Evolutionary conservation across 2,329 filamentous ascomycete genomes (phyloP).

Genomic region (Fusarium setosum): DNA sequence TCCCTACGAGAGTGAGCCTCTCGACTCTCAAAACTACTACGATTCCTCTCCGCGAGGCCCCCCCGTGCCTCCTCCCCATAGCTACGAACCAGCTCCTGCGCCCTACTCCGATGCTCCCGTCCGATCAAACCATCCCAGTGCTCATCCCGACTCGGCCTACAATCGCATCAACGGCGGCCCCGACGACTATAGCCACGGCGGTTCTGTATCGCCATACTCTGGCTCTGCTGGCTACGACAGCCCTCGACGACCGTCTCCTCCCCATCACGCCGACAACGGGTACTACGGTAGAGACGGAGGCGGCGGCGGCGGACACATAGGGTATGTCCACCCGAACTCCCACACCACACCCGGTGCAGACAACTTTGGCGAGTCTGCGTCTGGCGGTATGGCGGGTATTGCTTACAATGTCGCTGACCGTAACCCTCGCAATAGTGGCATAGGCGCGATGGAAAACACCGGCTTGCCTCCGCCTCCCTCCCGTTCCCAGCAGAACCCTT

Average conservation of each 20-base stretch:
- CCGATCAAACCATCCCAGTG: conserved; percentile 33
- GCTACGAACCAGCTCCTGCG: conserved; percentile 31
- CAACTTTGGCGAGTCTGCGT: conserved; percentile 72
- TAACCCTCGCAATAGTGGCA: conserved; percentile 72
- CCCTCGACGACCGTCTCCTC: conserved; percentile 31
- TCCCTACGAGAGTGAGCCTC: conserved; percentile 51
- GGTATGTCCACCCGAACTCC: conserved; percentile 38
- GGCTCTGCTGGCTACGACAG: conserved; percentile 38
- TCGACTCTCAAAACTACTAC: conserved; percentile 44
- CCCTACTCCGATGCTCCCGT: conserved; percentile 44
- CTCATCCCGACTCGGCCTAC: conserved; percentile 41
- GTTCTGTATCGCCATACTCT: conserved; percentile 31
- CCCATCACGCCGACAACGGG: conserved; percentile 35
- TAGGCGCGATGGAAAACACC: conserved; percentile 66
- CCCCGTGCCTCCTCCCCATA: conserved; percentile 36
- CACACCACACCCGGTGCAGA: conserved; percentile 70
- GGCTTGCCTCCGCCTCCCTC: conserved; percentile 53
- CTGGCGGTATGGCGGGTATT: conserved; percentile 75
- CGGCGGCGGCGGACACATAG: conserved; percentile 36
- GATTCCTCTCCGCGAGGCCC: conserved; percentile 37
- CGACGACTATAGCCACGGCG: conserved; percentile 31
- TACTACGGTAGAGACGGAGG: conserved; percentile 33
- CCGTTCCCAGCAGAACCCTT: conserved; percentile 42
- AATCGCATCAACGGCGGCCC: conserved; percentile 30
- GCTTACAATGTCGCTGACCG: conserved; percentile 74